Conservation (phyloP, 2,329 filamentous ascomycete genomes). For the Rhytidhysteron rufulum region DNA sequence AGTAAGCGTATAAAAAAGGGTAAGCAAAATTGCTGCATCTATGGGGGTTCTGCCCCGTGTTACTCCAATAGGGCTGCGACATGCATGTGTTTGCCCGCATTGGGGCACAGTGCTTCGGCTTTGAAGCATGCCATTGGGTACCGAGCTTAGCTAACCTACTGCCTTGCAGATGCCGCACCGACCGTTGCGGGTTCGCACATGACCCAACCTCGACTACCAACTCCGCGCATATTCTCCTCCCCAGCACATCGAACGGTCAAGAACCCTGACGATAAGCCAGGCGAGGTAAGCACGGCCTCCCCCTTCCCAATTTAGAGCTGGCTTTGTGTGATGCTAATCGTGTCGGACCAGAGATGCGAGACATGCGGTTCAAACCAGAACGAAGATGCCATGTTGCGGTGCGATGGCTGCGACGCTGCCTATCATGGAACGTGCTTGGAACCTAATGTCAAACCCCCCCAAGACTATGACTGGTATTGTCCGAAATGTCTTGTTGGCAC, state of each 20-base stretch:
- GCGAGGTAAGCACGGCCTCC: constrained; percentile 54
- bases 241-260: constrained; percentile 49
- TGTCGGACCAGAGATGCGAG: constrained; percentile 66
- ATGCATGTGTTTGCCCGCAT: constrained; percentile 16
- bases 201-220: constrained; percentile 83
- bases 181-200: constrained; percentile 96
- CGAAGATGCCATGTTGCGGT: constrained; percentile 66
- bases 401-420: constrained; percentile 86
- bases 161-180: constrained; percentile 54
- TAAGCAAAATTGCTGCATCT: constrained; percentile 38
- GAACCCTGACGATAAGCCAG: constrained; percentile 47
- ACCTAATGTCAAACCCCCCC: constrained; percentile 71
- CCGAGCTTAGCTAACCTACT: constrained; percentile 18
- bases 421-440: constrained; percentile 89
- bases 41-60: constrained; percentile 17
- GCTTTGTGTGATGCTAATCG: no score
- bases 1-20: constrained; percentile 93
- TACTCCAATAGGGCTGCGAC: constrained; percentile 20
- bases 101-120: constrained; percentile 14
- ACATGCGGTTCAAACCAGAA: constrained; percentile 79
- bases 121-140: constrained; percentile 17
- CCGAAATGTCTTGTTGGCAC: constrained; percentile 92
- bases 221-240: constrained; percentile 57
- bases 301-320: no score
- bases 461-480: constrained; percentile 92